Percentiles rank a stretch among this genome's conserved stretches.
Evolutionary conservation across 1,139 yeast genomes (phyloP).

Genomic region (Spencermartinsiella ligniputridi): DNA sequence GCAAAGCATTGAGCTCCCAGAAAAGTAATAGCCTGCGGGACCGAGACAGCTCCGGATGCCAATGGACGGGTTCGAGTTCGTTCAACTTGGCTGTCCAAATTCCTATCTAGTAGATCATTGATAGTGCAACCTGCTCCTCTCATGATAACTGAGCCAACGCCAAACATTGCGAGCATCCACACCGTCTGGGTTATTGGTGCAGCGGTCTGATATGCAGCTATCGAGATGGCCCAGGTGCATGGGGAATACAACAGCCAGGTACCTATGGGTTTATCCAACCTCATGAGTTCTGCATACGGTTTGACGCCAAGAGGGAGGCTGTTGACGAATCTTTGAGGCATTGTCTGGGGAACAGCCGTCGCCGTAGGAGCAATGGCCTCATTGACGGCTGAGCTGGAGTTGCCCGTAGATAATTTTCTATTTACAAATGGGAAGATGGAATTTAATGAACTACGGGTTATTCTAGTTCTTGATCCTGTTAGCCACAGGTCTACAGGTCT

Average conservation of each 20-base stretch:
- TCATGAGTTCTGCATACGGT: constrained; percentile 88
- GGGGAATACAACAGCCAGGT: constrained; percentile 80
- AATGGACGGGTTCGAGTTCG: constrained; percentile 88
- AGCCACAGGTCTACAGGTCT: not conserved
- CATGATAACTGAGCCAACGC: constrained; percentile 84
- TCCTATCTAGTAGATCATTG: constrained; percentile 80
- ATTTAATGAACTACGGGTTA: constrained; percentile 2
- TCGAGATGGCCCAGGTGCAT: constrained; percentile 72
- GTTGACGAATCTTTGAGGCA: constrained; percentile 40
- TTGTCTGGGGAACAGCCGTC: constrained; percentile 16
- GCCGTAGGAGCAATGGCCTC: constrained; percentile 10
- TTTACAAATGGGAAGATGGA: not conserved
- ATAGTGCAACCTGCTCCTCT: constrained; percentile 98
- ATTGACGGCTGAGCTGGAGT: constrained; percentile 13
- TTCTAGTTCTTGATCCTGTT: too few species aligned
- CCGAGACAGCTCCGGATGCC: constrained; percentile 77
- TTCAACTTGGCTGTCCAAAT: constrained; percentile 78
- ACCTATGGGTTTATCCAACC: constrained; percentile 93
- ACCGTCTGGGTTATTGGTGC: constrained; percentile 64
- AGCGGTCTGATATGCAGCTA: constrained; percentile 72
- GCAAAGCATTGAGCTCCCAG: constrained; percentile 68
- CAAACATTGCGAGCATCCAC: constrained; percentile 58
- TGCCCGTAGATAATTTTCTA: not conserved
- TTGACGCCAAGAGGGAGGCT: constrained; percentile 66
- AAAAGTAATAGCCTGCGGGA: constrained; percentile 68